These are phyloP conservation scores for Simplicillium aogashimaense DNA, from an alignment of 2,329 filamentous ascomycete genomes.

Conservation along the genomic window DNA sequence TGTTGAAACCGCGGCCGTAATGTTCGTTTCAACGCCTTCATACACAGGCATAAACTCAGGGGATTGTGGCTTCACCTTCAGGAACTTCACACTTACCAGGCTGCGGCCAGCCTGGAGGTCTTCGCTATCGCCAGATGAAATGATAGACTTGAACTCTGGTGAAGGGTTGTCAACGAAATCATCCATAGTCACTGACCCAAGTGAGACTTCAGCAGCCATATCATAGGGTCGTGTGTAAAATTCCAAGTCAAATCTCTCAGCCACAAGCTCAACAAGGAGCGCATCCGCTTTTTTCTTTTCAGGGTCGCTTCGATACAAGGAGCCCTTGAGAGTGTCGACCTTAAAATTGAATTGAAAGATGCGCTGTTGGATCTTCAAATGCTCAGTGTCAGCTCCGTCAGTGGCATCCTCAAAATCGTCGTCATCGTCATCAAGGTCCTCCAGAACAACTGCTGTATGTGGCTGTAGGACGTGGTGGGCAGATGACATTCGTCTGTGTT, in stretches of 20 bases:
- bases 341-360: slow-evolving; percentile 97
- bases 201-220: slow-evolving; percentile 83
- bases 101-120: slow-evolving; percentile 71
- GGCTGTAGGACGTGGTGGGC: slow-evolving; percentile 66
- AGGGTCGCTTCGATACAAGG: slow-evolving; percentile 77
- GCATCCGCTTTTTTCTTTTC: slow-evolving; percentile 67
- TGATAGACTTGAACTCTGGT: slow-evolving; percentile 90
- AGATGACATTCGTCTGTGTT: slow-evolving; percentile 52
- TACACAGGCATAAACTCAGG: slow-evolving; percentile 90
- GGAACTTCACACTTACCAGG: slow-evolving; percentile 80
- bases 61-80: slow-evolving; percentile 80
- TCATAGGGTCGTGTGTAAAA: slow-evolving; percentile 86
- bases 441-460: slow-evolving; percentile 68
- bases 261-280: slow-evolving; percentile 81
- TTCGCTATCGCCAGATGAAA: slow-evolving; percentile 69
- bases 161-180: slow-evolving; percentile 88
- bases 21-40: slow-evolving; percentile 86
- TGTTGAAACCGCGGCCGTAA: slow-evolving; percentile 84
- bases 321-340: slow-evolving; percentile 88
- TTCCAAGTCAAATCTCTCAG: slow-evolving; percentile 77
- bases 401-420: slow-evolving; percentile 58
- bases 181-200: slow-evolving; percentile 80
- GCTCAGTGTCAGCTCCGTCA: slow-evolving; percentile 43
- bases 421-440: slow-evolving; percentile 62
- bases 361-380: slow-evolving; percentile 71